Conservation (phyloP, 441 rosid species). For the Metrosideros polymorpha region DNA sequence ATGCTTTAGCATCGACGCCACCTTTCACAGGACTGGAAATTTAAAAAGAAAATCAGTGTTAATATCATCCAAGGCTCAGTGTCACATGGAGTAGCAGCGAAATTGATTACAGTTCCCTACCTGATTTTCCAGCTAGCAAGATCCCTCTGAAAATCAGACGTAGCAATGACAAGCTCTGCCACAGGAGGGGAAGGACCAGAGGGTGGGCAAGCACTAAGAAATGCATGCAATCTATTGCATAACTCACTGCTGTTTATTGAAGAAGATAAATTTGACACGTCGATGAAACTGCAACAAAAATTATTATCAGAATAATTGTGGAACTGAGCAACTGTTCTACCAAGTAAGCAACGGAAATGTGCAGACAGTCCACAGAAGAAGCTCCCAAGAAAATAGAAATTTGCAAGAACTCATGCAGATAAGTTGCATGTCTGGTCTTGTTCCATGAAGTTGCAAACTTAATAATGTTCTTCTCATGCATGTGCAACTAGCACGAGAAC, state of each 20-base stretch:
- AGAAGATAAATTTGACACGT: constrained; percentile 82
- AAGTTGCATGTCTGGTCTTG: neutral
- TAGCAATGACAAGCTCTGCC: constrained; percentile 85
- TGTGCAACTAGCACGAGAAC: neutral
- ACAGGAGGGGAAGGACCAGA: constrained; percentile 90
- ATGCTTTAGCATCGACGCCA: constrained; percentile 91
- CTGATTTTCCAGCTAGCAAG: constrained; percentile 79
- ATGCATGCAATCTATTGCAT: constrained; percentile 74
- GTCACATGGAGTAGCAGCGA: neutral
- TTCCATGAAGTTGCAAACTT: neutral
- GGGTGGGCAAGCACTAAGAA: constrained; percentile 92
- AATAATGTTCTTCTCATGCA: neutral
- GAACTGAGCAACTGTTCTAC: neutral
- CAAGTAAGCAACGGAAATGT: constrained; percentile 3
- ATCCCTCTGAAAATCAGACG: constrained; percentile 94
- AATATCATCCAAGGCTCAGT: constrained; percentile 3
- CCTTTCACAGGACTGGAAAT: constrained; percentile 67
- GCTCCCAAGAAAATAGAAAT: neutral
- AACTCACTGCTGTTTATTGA: constrained; percentile 93
- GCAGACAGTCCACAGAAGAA: neutral
- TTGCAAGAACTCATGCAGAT: neutral
- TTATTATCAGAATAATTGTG: constrained; percentile 1
- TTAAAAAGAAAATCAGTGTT: constrained; percentile 7
- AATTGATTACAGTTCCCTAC: constrained; percentile 17
- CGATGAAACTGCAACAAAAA: constrained; percentile 62